A percentile compares a stretch with the other conserved stretches of the same genome.
These are phyloP conservation scores for Chlorokybus atmophyticus DNA, from an alignment of 139 green algal genomes.

Conservation along the genomic window DNA sequence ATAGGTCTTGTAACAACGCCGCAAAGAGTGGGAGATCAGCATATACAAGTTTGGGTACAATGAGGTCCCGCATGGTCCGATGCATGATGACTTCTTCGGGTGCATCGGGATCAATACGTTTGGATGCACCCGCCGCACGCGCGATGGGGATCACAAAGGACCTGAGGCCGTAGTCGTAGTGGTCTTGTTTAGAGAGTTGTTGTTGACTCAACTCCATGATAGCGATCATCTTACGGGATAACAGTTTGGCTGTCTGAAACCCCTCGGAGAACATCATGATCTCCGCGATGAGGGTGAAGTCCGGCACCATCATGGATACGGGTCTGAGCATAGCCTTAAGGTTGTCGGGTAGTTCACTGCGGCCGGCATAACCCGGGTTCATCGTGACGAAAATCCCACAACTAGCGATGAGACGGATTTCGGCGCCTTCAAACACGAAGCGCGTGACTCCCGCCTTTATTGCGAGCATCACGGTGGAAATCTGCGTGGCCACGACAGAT, in stretches of 20 bases:
- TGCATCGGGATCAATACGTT: constrained; percentile 54
- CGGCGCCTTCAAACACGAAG: constrained; percentile 62
- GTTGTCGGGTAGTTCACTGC: constrained; percentile 53
- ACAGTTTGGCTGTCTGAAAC: constrained; percentile 55
- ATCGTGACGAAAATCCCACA: constrained; percentile 81
- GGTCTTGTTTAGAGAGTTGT: constrained; percentile 75
- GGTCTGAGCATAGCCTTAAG: constrained; percentile 63
- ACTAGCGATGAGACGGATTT: constrained; percentile 61
- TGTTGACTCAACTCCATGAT: constrained; percentile 76
- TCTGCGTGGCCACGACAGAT: constrained; percentile 67
- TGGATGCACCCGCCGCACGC: constrained; percentile 54
- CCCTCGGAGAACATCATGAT: constrained; percentile 80
- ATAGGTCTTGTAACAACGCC: constrained; percentile 64
- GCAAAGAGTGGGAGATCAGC: constrained; percentile 70
- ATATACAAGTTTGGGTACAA: constrained; percentile 76
- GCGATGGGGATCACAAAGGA: constrained; percentile 77
- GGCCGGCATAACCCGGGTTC: constrained; percentile 67
- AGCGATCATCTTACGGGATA: constrained; percentile 77
- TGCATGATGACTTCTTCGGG: constrained; percentile 68
- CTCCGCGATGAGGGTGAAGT: constrained; percentile 76
- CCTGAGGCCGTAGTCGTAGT: constrained; percentile 68
- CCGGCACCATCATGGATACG: constrained; percentile 78
- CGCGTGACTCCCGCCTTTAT: constrained; percentile 60
- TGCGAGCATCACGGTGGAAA: constrained; percentile 59
- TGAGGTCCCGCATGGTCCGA: constrained; percentile 69